These are phyloP conservation scores for Colletotrichum sp. DNA, from an alignment of 2,329 filamentous ascomycete species.

Conservation along the genomic window DNA sequence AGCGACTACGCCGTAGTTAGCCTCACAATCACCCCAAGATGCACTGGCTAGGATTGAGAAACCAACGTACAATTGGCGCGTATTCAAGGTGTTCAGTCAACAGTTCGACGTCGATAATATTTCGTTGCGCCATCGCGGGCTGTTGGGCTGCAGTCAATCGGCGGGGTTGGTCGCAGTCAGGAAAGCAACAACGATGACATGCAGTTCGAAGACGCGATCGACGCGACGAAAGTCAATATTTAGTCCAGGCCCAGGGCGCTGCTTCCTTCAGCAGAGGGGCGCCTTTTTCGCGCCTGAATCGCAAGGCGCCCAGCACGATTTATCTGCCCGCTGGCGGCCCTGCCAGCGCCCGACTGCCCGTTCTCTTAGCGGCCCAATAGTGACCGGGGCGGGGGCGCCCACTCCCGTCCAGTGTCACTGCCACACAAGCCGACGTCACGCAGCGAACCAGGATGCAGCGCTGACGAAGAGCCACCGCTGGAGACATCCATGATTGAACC, in stretches of 20 bases:
- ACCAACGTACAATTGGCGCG: constrained; percentile 78
- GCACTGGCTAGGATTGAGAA: neutral
- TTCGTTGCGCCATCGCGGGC: constrained; percentile 27
- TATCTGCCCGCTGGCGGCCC: neutral
- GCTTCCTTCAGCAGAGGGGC: neutral
- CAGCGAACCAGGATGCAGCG: constrained; percentile 9
- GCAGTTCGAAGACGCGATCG: constrained; percentile 12
- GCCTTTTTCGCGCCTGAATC: constrained; percentile 10
- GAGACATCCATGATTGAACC: neutral
- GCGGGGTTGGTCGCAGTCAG: neutral
- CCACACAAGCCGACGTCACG: constrained; percentile 17
- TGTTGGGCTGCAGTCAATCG: neutral
- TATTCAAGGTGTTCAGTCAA: constrained; percentile 97
- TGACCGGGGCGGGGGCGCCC: neutral
- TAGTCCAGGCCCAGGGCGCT: neutral
- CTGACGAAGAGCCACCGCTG: constrained; percentile 16
- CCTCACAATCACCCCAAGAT: constrained; percentile 6
- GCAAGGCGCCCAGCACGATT: constrained; percentile 7
- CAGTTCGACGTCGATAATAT: constrained; percentile 65
- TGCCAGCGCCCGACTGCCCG: neutral
- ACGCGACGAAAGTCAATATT: constrained; percentile 22
- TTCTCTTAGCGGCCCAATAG: neutral
- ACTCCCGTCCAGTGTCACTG: neutral
- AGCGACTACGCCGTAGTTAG: constrained; percentile 66
- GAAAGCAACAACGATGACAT: neutral